Conservation (phyloP, 176 grass and related monocot species). For the Phragmites australis region DNA sequence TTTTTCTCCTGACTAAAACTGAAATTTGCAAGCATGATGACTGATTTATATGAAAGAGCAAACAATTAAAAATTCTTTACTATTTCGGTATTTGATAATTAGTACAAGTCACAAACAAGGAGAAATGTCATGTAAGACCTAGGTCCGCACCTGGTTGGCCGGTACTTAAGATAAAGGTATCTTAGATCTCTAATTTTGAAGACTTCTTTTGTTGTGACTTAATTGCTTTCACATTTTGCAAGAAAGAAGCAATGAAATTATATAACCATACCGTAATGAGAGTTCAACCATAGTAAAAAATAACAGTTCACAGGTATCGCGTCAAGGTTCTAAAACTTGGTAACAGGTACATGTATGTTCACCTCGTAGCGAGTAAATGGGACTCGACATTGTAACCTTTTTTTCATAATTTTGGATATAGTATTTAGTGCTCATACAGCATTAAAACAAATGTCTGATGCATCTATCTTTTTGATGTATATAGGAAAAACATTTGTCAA, state of each 20-base stretch:
- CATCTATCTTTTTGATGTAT: too few species aligned
- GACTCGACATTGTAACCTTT: not conserved
- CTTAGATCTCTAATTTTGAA: not conserved
- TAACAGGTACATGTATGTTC: too few species aligned
- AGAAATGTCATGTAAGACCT: not conserved
- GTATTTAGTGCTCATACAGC: not conserved
- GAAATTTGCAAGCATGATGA: not conserved
- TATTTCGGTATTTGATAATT: not conserved
- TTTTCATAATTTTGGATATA: not conserved
- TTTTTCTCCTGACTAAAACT: too few species aligned
- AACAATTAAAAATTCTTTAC: not conserved
- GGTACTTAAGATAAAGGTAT: not conserved
- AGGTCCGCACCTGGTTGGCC: not conserved
- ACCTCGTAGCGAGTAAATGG: not conserved
- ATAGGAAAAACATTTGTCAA: too few species aligned
- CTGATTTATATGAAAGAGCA: not conserved
- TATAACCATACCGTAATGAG: not conserved
- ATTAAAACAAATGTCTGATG: not conserved
- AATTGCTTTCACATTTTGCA: too few species aligned
- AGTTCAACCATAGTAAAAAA: not conserved
- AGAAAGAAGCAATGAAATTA: not conserved
- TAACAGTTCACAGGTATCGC: not conserved
- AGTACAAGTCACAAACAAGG: not conserved
- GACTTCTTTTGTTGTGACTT: too few species aligned
- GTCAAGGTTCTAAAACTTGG: not conserved